Base-by-base conservation (phyloP, 176 grass and related monocot species). In the Poa pratensis region DNA sequence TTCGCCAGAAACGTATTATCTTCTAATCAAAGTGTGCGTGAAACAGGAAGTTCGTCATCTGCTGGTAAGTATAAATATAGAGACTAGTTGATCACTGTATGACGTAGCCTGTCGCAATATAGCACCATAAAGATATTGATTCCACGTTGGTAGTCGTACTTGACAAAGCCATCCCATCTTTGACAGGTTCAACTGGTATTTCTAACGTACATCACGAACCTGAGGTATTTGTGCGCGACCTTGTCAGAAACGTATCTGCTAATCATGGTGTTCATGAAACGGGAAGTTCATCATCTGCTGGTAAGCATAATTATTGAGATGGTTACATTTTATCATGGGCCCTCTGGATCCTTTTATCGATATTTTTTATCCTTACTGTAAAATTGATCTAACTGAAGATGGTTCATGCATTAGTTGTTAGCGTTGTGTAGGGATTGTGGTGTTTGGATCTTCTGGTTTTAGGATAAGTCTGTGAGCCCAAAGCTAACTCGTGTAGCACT, bases 101-200 rank as follows among this genome's bases (percentile, higher is more conserved):
- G 69, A 7, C 24, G 4, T 15, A 46, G n/a, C 20, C 40, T 69
- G 76, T 94, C 13, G 84, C 89, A 10, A 62, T 87, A 52, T 87
- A 91, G 30, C 84, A 82, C 27, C 9, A 9, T 37, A 87, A 59
- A 6, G 73, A 94, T 91, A 59, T 72, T 80, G 84, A 91, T 82
- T 55, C 67, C 27, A 82, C 68, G 1, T 89, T 91, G 15, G 51
- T 89, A 22, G 35, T 76, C 2, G 53, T 94, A 58, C 84, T 94
- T 82, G 82, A 86, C 20, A 68, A 91, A 76, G 82, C 87, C 17
- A 73, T 94, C 61, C 88, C 74, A 1, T 86, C 66, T 65, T 66
- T 86, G 55, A 23, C 65, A 22, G 37, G 24, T 83, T 72, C 79
- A 8, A 12, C n/a, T 1, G 54, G 30, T 15, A 34, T 45, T 77